phyloP scores from a whole-genome alignment of 805 yeast genomes.

The Nakazawaea populi region DNA sequence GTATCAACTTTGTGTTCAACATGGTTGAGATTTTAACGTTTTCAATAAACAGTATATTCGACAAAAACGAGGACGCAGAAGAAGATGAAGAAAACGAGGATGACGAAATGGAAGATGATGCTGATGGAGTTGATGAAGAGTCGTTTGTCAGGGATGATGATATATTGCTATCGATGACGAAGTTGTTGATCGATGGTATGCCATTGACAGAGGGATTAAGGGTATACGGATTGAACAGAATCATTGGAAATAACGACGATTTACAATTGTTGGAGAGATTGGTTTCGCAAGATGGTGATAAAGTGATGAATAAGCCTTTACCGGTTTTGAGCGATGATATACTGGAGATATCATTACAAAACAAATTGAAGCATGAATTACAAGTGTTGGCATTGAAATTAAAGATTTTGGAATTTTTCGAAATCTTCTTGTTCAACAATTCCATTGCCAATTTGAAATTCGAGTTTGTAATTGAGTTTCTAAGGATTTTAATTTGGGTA shows the following conservation, averaged over 20 bases:
- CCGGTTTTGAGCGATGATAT: constrained; percentile 23
- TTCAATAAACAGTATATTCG: constrained; percentile 22
- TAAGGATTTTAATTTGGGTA: constrained; percentile 34
- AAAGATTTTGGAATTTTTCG: constrained; percentile 43
- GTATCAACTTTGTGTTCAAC: constrained; percentile 45
- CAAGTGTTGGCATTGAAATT: constrained; percentile 38
- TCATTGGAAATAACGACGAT: constrained; percentile 45
- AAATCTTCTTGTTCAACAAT: constrained; percentile 31
- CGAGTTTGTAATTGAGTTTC: constrained; percentile 24
- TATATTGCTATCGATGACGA: constrained; percentile 12
- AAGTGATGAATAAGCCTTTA: constrained; percentile 5
- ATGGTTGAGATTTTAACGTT: constrained; percentile 46
- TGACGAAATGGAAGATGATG: background rate
- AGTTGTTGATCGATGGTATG: constrained; percentile 31
- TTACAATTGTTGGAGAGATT: constrained; percentile 34
- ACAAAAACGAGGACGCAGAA: constrained; percentile 11
- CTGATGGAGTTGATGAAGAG: constrained; percentile 9
- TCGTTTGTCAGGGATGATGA: constrained; percentile 10
- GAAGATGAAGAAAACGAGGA: constrained; percentile 10
- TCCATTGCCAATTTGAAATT: constrained; percentile 16
- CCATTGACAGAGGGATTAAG: constrained; percentile 34
- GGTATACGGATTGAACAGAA: constrained; percentile 48
- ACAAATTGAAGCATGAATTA: constrained; percentile 32
- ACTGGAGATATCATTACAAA: constrained; percentile 11
- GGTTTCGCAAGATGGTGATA: constrained; percentile 26